phyloP scores from a whole-genome alignment of 2,329 filamentous ascomycete species.

The Ilyonectria robusta region DNA sequence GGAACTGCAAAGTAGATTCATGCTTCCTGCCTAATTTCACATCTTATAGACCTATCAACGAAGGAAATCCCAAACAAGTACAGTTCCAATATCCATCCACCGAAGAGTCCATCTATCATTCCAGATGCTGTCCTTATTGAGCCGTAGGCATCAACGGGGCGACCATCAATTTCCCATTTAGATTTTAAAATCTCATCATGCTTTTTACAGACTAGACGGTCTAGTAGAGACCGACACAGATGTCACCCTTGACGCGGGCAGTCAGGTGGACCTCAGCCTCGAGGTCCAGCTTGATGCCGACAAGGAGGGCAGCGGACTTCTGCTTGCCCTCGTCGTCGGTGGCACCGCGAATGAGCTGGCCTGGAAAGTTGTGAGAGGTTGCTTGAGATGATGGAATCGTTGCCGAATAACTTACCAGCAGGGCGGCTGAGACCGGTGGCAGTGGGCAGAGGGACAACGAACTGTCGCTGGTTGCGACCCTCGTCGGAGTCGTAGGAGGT shows the following conservation, averaged over 20 bases:
- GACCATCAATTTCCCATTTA: not conserved
- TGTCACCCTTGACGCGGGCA: slow-evolving; percentile 72
- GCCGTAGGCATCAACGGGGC: slow-evolving; percentile 4
- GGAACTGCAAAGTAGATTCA: not conserved
- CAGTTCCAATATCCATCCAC: not conserved
- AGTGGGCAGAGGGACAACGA: slow-evolving; percentile 48
- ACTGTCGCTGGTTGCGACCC: slow-evolving; percentile 42
- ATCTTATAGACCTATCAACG: not conserved
- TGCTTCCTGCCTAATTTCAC: not conserved
- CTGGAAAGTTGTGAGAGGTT: slow-evolving; percentile 48
- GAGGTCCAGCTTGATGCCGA: slow-evolving; percentile 75
- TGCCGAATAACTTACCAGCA: slow-evolving; percentile 40
- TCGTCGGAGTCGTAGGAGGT: slow-evolving; percentile 48
- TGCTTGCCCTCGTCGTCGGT: slow-evolving; percentile 70
- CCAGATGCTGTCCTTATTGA: slow-evolving; percentile 5
- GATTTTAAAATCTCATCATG: not conserved
- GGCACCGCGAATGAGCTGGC: slow-evolving; percentile 69
- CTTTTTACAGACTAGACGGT: not conserved
- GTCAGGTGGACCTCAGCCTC: slow-evolving; percentile 75
- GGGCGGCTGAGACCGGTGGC: slow-evolving; percentile 54
- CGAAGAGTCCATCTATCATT: not conserved
- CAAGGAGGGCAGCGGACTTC: slow-evolving; percentile 70
- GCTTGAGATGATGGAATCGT: slow-evolving; percentile 19
- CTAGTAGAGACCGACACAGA: slow-evolving; percentile 61
- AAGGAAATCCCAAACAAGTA: slow-evolving; percentile 2